These are phyloP conservation scores for Calamus simplicifolius DNA, from an alignment of 176 grass and related monocot species.

Conservation along the genomic window DNA sequence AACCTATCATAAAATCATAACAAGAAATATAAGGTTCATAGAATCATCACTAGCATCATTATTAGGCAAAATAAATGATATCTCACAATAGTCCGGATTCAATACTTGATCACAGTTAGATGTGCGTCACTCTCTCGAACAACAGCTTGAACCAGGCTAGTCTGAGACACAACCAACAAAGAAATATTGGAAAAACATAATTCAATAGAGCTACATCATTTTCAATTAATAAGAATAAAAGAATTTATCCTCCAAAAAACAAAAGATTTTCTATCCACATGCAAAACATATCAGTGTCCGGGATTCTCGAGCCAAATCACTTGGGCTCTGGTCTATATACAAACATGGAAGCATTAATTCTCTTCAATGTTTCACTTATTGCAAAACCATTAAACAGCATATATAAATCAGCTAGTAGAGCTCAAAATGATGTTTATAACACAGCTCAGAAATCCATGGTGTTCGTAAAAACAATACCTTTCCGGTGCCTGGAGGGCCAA, in stretches of 20 bases:
- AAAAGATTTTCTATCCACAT: no score
- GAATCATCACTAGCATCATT: neutral
- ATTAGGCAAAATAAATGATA: neutral
- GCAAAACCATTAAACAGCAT: no score
- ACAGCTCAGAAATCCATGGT: neutral
- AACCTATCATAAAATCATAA: neutral
- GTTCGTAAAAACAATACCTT: conserved; percentile 45
- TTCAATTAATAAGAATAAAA: no score
- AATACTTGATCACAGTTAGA: conserved; percentile 64
- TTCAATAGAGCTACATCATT: no score
- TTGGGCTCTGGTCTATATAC: no score
- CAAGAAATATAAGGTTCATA: conserved; percentile 5
- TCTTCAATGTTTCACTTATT: no score
- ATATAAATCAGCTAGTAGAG: no score
- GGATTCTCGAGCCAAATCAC: no score
- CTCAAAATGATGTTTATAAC: no score
- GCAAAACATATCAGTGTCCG: no score
- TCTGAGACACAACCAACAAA: conserved; percentile 36
- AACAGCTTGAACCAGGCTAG: conserved; percentile 70
- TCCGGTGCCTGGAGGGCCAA: conserved; percentile 79
- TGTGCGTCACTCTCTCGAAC: conserved; percentile 68
- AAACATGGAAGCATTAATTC: no score
- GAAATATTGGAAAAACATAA: neutral
- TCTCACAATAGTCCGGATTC: neutral
- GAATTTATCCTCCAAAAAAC: no score